Percentiles rank a stretch among this genome's conserved stretches.
These are phyloP conservation scores for Meyerozyma smithsonii DNA, from an alignment of 1,139 yeast species.

Conservation along the genomic window DNA sequence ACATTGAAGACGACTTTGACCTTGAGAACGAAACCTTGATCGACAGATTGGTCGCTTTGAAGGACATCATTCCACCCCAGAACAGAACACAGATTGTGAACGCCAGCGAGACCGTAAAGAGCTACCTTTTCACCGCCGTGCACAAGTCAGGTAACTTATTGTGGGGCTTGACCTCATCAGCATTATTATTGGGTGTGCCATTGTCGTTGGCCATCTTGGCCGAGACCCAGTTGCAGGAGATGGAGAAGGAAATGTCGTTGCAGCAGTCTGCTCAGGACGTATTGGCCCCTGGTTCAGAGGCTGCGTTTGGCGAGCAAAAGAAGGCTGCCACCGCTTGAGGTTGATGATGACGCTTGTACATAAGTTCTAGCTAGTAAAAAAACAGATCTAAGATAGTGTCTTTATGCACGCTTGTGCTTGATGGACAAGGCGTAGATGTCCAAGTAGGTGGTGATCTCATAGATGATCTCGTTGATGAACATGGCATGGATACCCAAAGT, in stretches of 20 bases:
- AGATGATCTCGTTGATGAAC: constrained; percentile 77
- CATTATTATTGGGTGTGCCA: constrained; percentile 88
- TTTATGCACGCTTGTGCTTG: constrained; percentile 63
- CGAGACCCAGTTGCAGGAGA: constrained; percentile 89
- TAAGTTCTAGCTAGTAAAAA: constrained; percentile 2
- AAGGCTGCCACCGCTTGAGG: constrained; percentile 8
- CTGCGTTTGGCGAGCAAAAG: constrained; percentile 44
- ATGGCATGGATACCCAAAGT: constrained; percentile 72
- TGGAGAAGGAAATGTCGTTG: constrained; percentile 88
- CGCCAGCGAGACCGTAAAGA: constrained; percentile 30
- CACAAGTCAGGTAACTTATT: constrained; percentile 66
- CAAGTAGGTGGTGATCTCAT: constrained; percentile 74
- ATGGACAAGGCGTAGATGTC: constrained; percentile 85
- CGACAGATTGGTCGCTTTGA: constrained; percentile 87
- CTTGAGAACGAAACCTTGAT: constrained; percentile 74
- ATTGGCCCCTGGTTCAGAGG: constrained; percentile 70
- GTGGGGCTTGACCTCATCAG: constrained; percentile 84
- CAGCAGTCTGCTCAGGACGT: constrained; percentile 84
- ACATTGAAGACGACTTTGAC: constrained; percentile 43
- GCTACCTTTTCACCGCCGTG: constrained; percentile 42
- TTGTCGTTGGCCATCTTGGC: constrained; percentile 82
- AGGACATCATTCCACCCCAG: constrained; percentile 86
- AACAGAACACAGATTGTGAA: constrained; percentile 55
- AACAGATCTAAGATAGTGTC: neutral
- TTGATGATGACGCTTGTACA: constrained; percentile 7